A percentile compares a stretch with the other conserved stretches of the same genome.
These are phyloP conservation scores for Licmophora abbreviata DNA, from an alignment of 108 stramenopile genomes.

Conservation along the genomic window DNA sequence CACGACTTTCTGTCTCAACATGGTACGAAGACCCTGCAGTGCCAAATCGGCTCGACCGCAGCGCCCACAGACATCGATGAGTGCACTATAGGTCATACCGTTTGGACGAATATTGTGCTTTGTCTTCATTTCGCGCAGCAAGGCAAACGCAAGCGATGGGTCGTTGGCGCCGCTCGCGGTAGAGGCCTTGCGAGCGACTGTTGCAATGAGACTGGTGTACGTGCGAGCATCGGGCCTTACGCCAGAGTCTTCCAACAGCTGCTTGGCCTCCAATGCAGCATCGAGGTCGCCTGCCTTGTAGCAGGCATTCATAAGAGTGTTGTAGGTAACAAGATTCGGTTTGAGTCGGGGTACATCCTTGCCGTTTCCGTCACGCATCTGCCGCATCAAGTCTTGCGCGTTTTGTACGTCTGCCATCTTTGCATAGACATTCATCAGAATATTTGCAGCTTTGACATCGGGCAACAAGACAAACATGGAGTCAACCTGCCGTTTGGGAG, in stretches of 20 bases:
- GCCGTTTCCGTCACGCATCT: conserved; percentile 47
- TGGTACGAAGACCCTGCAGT: conserved; percentile 63
- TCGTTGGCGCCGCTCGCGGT: conserved; percentile 33
- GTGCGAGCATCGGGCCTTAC: conserved; percentile 61
- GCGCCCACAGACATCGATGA: conserved; percentile 79
- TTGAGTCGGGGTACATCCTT: conserved; percentile 35
- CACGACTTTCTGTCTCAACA: conserved; percentile 46
- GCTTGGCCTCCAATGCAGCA: conserved; percentile 43
- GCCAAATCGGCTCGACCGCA: conserved; percentile 69
- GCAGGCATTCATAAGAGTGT: conserved; percentile 78
- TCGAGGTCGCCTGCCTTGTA: conserved; percentile 67
- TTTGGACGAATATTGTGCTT: conserved; percentile 54
- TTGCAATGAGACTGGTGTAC: conserved; percentile 77
- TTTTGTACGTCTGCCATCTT: conserved; percentile 52
- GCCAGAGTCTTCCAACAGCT: conserved; percentile 29
- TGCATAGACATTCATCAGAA: conserved; percentile 81
- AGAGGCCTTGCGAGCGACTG: conserved; percentile 54
- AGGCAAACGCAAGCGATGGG: conserved; percentile 64
- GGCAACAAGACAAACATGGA: conserved; percentile 29
- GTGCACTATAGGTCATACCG: conserved; percentile 78
- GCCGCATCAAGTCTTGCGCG: conserved; percentile 52
- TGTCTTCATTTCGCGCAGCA: conserved; percentile 60
- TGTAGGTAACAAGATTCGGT: conserved; percentile 76
- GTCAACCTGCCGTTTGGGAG: not conserved
- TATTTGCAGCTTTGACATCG: conserved; percentile 79